Conservation (phyloP, 495 filamentous ascomycete genomes). For the Lophiotrema nucula region DNA sequence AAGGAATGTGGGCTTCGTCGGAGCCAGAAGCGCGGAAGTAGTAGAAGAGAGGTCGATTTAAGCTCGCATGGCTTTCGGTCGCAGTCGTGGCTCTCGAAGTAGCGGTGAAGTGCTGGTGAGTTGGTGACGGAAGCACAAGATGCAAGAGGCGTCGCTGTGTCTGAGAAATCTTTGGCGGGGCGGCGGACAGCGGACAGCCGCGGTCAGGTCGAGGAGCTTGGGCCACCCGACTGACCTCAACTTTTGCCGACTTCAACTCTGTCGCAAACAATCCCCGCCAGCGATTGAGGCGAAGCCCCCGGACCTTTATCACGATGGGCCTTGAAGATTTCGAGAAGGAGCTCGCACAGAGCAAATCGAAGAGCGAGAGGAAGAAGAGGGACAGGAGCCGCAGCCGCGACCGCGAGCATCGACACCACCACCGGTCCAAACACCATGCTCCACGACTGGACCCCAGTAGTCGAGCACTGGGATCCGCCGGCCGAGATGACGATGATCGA, state of each 20-base stretch:
- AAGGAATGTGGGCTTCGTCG: no score
- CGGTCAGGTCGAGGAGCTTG: neutral
- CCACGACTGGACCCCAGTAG: constrained; percentile 40
- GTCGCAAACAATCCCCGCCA: no score
- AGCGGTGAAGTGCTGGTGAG: no score
- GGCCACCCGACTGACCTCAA: neutral
- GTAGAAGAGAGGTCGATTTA: neutral
- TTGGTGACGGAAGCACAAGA: neutral
- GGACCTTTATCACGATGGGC: constrained; percentile 29
- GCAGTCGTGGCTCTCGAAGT: neutral
- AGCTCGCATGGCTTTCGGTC: neutral
- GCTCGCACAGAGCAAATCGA: constrained; percentile 38
- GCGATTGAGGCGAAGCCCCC: no score
- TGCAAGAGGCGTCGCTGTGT: neutral
- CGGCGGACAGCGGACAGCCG: neutral
- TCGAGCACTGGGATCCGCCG: constrained; percentile 23
- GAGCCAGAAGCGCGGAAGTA: neutral
- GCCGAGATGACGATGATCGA: constrained; percentile 44
- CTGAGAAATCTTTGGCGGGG: neutral
- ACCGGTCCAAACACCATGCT: constrained; percentile 43
- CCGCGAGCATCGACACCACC: constrained; percentile 17
- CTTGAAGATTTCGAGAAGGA: constrained; percentile 46
- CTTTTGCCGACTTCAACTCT: neutral
- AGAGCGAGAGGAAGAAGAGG: constrained; percentile 27
- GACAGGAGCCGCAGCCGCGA: constrained; percentile 34